Evolutionary conservation across 2,329 filamentous ascomycete genomes (phyloP), one percentile per base, ranked within the genome.

Genomic region (Colletotrichum lentis): DNA sequence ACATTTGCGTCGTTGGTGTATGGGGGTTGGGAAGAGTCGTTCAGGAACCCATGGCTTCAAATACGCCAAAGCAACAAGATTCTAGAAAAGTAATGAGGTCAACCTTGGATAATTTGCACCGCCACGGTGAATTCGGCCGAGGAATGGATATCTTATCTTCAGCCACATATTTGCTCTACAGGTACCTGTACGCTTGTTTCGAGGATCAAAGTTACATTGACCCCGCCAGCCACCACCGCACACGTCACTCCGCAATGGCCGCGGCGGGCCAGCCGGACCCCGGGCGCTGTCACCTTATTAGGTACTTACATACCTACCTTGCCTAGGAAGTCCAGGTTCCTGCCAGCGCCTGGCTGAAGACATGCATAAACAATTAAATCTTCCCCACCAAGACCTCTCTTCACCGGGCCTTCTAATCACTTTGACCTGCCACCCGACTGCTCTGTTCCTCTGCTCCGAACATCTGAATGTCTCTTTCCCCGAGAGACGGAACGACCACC

Each of bases 11-110:
- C 58, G 11, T 35, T 58, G 27, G 31, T 37, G n/a, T 10, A 49
- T 50, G 3, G 61, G 31, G 55, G 54, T 44, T 60, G 43, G 57
- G 53, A 41, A 54, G 27, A 18, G 27, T 59, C 53, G 59, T 47
- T 63, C 59, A 61, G 63, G 53, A 62, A 62, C 41, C 60, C 63
- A 68, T 64, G 67, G 50, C 44, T 57, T 62, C 52, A 11, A 20
- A 43, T 20, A 39, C 47, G 31, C n/a, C 31, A 35, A 50, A 49
- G 35, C 39, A 18, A 43, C 22, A 39, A 27, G 37, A 37, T 53
- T 41, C 22, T 44, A 37, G 57, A 68, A 67, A 67, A 57, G 67
- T 70, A 62, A 70, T 71, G 69, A 71, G 61, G 68, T 71, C 69
- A 71, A 70, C 44, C 57, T 62, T 52, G 55, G 24, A 60, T 59